Base-by-base conservation (phyloP, 176 grass and related monocot species). In the Oryza officinalis region DNA sequence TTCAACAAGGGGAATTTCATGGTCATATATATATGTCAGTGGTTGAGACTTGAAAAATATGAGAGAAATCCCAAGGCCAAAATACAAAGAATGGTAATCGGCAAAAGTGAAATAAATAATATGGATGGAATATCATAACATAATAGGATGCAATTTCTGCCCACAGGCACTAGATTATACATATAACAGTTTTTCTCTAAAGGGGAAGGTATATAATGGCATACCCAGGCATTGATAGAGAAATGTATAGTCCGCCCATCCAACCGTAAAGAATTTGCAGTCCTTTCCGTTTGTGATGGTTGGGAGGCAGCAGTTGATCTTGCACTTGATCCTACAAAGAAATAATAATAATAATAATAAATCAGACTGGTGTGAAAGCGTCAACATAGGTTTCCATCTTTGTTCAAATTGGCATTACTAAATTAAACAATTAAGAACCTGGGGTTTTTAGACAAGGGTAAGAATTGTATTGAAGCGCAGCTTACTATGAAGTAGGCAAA, bases 201-300 rank as follows among this genome's bases (percentile, higher is more conserved):
- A 76, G 30, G 17, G 35, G 26, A 15, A 83, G 18, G 10, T 69
- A 54, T 43, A 14, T 80, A 84, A 84, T 72, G 28, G 18, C 81
- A 75, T 95, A 98, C 96, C 93, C 96, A 98, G 81, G 96, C 96
- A 89, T 94, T 92, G 59, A 95, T 80, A 93, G 93, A 81, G 86
- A 96, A 95, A 71, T 90, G 85, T 83, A 98, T 90, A 75, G 93
- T 87, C 38, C 84, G 80, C 72, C 84, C 73, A 79, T 98, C 88
- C 37, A 94, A 70, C 76, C 77, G 43, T 83, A 94, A 80, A 44
- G 92, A 87, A 83, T 83, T 89, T 85, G 83, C 92, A 81, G 71
- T 87, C 81, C 86, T 91, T 14, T 87, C 84, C 68, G 75, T 20
- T 82, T 50, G 75, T 66, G 77, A 43, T 61, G 84, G 69, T 40